Conservation (phyloP, 1,284 basidiomycete species). For the Boletus putidus region DNA sequence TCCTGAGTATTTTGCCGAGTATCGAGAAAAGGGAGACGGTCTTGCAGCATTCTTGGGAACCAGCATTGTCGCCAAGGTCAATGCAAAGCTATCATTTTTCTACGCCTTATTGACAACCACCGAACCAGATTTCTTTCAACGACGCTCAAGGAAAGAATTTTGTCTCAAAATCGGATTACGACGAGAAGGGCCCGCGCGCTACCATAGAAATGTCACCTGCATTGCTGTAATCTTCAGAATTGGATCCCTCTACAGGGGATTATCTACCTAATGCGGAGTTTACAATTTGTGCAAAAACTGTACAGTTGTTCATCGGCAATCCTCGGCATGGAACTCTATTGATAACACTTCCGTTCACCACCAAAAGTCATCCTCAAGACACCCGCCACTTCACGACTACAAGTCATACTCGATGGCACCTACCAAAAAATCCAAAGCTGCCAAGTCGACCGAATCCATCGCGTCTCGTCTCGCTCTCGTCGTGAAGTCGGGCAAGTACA, state of each 20-base stretch:
- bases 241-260: slow-evolving; percentile 6
- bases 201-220: slow-evolving; percentile 75
- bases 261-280: slow-evolving; percentile 24
- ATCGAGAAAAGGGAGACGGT: slow-evolving; percentile 80
- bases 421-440: slow-evolving; percentile 90
- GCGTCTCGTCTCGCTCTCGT: slow-evolving; percentile 94
- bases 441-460: slow-evolving; percentile 94
- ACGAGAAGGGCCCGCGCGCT: slow-evolving; percentile 65
- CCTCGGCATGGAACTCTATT: slow-evolving; percentile 16
- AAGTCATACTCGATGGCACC: slow-evolving; percentile 73
- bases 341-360: not conserved
- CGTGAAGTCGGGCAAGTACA: slow-evolving; percentile 96
- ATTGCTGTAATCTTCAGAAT: slow-evolving; percentile 49
- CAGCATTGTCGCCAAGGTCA: slow-evolving; percentile 84
- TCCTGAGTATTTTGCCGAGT: slow-evolving; percentile 94
- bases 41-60: slow-evolving; percentile 84
- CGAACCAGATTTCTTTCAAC: slow-evolving; percentile 52
- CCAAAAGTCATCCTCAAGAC: slow-evolving; percentile 20
- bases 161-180: slow-evolving; percentile 76
- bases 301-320: slow-evolving; percentile 30
- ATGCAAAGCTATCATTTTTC: slow-evolving; percentile 23
- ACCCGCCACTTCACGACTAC: slow-evolving; percentile 26
- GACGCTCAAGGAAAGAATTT: slow-evolving; percentile 66
- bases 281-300: slow-evolving; percentile 23
- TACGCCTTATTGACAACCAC: slow-evolving; percentile 13